A percentile compares a stretch with the other conserved stretches of the same genome.
These are phyloP conservation scores for Amylostereum areolatum DNA, from an alignment of 1,284 basidiomycete genomes.

Conservation along the genomic window DNA sequence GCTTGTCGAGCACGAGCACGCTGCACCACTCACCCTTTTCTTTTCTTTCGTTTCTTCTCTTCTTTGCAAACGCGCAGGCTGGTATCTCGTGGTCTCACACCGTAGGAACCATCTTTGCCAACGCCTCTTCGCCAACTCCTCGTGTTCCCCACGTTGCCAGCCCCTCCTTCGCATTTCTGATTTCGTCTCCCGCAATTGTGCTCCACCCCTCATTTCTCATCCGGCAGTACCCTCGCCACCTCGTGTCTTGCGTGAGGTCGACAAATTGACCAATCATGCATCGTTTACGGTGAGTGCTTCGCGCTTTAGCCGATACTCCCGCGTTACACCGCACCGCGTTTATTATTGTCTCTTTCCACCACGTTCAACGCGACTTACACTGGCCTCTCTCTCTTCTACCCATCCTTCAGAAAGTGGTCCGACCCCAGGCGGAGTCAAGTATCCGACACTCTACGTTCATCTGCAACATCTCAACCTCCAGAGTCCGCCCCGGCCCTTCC, in stretches of 20 bases:
- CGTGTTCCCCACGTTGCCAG: constrained; percentile 72
- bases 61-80: too few species aligned
- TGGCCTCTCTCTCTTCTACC: constrained; percentile 9
- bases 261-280: constrained; percentile 46
- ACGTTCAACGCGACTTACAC: constrained; percentile 18
- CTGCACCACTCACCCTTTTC: too few species aligned
- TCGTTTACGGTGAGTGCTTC: constrained; percentile 67
- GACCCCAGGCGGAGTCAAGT: constrained; percentile 49
- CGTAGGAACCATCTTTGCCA: too few species aligned
- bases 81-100: too few species aligned
- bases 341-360: constrained; percentile 25
- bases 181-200: constrained; percentile 11
- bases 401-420: constrained; percentile 48
- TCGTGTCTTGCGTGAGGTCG: constrained; percentile 62
- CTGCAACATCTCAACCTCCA: constrained; percentile 15
- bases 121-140: constrained; percentile 27
- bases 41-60: too few species aligned
- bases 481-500: constrained; percentile 51
- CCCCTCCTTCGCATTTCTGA: constrained; percentile 21
- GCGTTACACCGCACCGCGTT: constrained; percentile 15
- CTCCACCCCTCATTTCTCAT: constrained; percentile 22
- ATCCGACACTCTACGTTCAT: constrained; percentile 18
- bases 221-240: constrained; percentile 26
- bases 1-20: too few species aligned
- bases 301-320: constrained; percentile 10